phyloP scores from a whole-genome alignment of 495 filamentous ascomycete genomes.

The Letharia lupina region DNA sequence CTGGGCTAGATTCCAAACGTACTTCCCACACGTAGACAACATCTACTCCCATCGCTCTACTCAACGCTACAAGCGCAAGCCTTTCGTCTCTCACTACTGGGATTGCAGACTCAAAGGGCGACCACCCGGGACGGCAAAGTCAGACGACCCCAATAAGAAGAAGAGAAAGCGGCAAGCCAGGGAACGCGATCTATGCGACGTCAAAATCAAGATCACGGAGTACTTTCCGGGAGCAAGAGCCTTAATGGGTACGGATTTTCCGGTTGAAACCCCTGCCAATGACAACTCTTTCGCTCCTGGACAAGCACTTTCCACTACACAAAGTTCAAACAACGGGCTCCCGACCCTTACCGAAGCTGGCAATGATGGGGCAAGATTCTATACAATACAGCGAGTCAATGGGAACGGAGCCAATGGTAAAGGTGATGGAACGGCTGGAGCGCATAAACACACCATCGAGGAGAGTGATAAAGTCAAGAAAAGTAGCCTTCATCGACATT shows the following conservation, averaged over 20 bases:
- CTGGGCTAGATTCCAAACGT: conserved; percentile 62
- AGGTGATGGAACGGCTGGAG: conserved; percentile 54
- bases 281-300: conserved; percentile 32
- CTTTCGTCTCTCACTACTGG: conserved; percentile 81
- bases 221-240: conserved; percentile 52
- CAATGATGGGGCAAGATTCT: conserved; percentile 48
- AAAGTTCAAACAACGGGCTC: background rate
- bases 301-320: conserved; percentile 21
- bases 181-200: conserved; percentile 74
- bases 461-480: conserved; percentile 83
- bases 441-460: conserved; percentile 66
- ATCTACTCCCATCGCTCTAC: conserved; percentile 87
- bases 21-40: conserved; percentile 87
- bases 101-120: conserved; percentile 84
- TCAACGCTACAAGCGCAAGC: conserved; percentile 75
- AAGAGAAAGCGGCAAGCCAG: conserved; percentile 75
- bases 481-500: conserved; percentile 62
- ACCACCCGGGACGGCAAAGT: conserved; percentile 75
- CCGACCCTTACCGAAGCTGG: conserved; percentile 31
- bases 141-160: conserved; percentile 78
- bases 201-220: conserved; percentile 90
- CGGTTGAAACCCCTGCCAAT: conserved; percentile 22
- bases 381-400: conserved; percentile 70
- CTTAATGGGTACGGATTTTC: conserved; percentile 28
- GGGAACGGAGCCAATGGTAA: conserved; percentile 69